A percentile compares a stretch with the other conserved stretches of the same genome.
phyloP scores from a whole-genome alignment of 768 basidiomycete genomes.

The Xanthoconium purpureum region DNA sequence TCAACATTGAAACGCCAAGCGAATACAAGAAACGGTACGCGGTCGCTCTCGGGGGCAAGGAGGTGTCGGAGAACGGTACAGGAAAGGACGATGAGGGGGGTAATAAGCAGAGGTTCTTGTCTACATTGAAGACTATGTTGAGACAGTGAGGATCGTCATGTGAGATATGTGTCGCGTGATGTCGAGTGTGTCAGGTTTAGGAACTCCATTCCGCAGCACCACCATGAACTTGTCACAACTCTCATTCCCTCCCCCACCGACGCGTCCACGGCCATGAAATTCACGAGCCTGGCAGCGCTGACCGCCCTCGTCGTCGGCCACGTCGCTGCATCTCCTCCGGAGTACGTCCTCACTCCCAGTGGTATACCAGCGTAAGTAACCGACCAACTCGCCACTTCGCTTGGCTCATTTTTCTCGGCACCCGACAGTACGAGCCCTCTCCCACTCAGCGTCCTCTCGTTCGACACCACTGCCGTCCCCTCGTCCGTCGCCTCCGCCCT shows the following conservation, averaged over 20 bases:
- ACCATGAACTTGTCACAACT: constrained; percentile 10
- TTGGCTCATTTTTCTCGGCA: background rate
- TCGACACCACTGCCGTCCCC: constrained; percentile 21
- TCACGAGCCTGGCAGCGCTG: background rate
- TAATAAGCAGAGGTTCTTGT: constrained; percentile 2
- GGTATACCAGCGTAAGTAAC: constrained; percentile 23
- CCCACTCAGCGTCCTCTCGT: constrained; percentile 15
- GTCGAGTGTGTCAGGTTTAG: too few species aligned
- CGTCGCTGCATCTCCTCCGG: constrained; percentile 8
- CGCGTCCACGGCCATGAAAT: constrained; percentile 12
- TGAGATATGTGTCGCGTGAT: too few species aligned
- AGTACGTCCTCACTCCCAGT: constrained; percentile 2
- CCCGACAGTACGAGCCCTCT: constrained; percentile 22
- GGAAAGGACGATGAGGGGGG: background rate
- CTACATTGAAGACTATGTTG: constrained; percentile 7
- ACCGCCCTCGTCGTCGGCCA: constrained; percentile 3
- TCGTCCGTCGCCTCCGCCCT: constrained; percentile 18
- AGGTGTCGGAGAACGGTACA: background rate
- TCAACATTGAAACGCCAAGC: constrained; percentile 61
- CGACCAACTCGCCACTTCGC: too few species aligned
- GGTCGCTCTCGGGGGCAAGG: constrained; percentile 7
- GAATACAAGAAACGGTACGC: constrained; percentile 76
- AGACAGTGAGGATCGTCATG: background rate
- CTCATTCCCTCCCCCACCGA: background rate
- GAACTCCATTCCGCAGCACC: too few species aligned